Evolutionary conservation across 805 yeast species (phyloP).

Genomic region (Lipomyces starkeyi): DNA sequence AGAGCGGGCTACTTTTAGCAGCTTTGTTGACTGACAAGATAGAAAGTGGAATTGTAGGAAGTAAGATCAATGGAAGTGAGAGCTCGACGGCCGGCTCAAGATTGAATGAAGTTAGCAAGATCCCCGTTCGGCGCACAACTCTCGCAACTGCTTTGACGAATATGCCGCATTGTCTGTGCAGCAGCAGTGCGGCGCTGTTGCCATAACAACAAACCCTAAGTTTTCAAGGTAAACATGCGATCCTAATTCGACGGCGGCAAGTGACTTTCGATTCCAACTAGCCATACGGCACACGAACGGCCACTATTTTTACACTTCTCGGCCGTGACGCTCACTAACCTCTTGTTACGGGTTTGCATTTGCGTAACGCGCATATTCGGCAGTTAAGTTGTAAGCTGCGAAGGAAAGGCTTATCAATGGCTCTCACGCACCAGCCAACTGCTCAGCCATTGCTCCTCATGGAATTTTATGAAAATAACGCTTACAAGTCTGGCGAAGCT

Average conservation of each 20-base stretch:
- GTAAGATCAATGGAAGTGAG: background rate
- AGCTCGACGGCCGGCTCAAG: background rate
- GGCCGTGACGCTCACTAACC: background rate
- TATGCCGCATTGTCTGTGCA: background rate
- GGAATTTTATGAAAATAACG: slow-evolving; percentile 9
- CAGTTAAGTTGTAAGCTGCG: background rate
- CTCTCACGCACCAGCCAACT: slow-evolving; percentile 7
- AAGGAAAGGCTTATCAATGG: slow-evolving; percentile 3
- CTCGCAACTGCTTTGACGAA: background rate
- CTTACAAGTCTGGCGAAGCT: background rate
- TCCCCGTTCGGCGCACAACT: background rate
- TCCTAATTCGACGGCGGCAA: background rate
- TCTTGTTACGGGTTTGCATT: background rate
- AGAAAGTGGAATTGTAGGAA: background rate
- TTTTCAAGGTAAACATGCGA: background rate
- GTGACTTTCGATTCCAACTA: background rate
- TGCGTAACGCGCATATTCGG: background rate
- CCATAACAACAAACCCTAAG: background rate
- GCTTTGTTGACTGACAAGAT: background rate
- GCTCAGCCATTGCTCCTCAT: slow-evolving; percentile 13
- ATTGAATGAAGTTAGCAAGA: background rate
- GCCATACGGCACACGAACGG: background rate
- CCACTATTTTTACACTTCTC: background rate
- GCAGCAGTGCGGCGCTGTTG: slow-evolving; percentile 1
- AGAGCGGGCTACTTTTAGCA: background rate